Evolutionary conservation across 176 grass and related monocot species (phyloP), one percentile per base, ranked within the genome.

Genomic region (Rhynchospora breviuscula): DNA sequence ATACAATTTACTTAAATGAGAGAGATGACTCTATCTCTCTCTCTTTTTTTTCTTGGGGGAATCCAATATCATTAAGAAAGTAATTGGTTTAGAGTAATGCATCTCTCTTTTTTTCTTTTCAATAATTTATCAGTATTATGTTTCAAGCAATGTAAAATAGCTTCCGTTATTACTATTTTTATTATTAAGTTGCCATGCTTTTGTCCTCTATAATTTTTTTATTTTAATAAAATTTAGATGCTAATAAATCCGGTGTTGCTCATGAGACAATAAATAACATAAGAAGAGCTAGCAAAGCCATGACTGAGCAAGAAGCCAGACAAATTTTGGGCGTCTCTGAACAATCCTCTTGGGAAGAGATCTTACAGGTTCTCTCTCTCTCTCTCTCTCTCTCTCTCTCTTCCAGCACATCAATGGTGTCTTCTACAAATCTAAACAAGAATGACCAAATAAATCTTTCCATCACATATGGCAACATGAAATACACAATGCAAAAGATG

Each of bases 241-340:
- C 92, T 23, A 93, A 95, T 62, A 91, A 84, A 88, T 91, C 87
- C 72, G 95, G 95, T 84, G 91, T 86, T 86, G 92, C 92, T 46
- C 89, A 98, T 80, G 92, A 98, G 88, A 66, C 88, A 40, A 87
- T 98, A 63, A 62, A 86, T 14, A 93, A 91, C 68, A 93, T 98
- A 77, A 88, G 67, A 73, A 91, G 87, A 84, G 86, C 46, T 75
- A 91, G 82, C 66, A 98, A 95, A 86, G 67, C 59, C 44, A 94
- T 95, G 87, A 93, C 87, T 0, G 95, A 98, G 69, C 89, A 95
- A 86, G 95, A 98, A 90, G 95, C 95, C 48, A 80, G 92, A 40
- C 90, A 88, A 67, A 89, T 98, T 85, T 83, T 98, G 12, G 92
- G 95, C 21, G 87, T 93, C 70, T 81, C 77, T 12, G 88, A 98